Percentiles rank a stretch among this genome's conserved stretches.
Conservation (phyloP, 805 yeast genomes). For the Wickerhamiella sergipiensis region DNA sequence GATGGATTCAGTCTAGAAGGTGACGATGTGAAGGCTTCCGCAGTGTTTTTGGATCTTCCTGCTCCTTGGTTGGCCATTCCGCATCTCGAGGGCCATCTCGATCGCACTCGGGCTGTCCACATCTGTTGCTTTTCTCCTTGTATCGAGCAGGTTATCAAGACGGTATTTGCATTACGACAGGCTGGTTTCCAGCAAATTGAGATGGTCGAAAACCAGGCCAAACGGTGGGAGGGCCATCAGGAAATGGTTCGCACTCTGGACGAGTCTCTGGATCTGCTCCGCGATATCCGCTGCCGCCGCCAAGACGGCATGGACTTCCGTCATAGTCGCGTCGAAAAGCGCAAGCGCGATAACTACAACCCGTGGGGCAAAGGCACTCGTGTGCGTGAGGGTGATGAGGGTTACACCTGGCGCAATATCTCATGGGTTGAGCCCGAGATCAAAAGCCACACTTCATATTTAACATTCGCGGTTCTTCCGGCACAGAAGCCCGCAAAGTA, state of each 20-base stretch:
- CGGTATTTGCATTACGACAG: conserved; percentile 58
- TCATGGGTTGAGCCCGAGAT: conserved; percentile 72
- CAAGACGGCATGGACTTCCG: conserved; percentile 32
- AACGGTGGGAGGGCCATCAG: conserved; percentile 79
- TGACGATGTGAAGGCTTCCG: conserved; percentile 34
- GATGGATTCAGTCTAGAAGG: conserved; percentile 51
- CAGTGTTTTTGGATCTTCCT: conserved; percentile 82
- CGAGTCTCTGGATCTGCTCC: conserved; percentile 66
- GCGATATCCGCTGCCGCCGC: conserved; percentile 64
- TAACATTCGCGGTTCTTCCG: conserved; percentile 66
- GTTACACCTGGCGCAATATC: conserved; percentile 71
- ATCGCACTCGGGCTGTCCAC: conserved; percentile 40
- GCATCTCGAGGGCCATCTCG: conserved; percentile 33
- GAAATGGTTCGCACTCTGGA: conserved; percentile 71
- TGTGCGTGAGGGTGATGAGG: conserved; percentile 74
- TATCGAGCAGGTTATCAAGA: conserved; percentile 87
- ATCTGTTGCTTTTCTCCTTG: conserved; percentile 97
- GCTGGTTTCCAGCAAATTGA: conserved; percentile 79
- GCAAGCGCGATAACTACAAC: conserved; percentile 33
- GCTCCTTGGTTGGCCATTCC: conserved; percentile 95
- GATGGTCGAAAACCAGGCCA: conserved; percentile 81
- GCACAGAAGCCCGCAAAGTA: conserved; percentile 17
- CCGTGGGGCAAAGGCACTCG: conserved; percentile 89
- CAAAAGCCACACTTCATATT: conserved; percentile 85
- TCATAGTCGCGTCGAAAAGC: conserved; percentile 13